Evolutionary conservation across 192 early-diverging fungal genomes (phyloP).

Genomic region (Coemansia sp.): DNA sequence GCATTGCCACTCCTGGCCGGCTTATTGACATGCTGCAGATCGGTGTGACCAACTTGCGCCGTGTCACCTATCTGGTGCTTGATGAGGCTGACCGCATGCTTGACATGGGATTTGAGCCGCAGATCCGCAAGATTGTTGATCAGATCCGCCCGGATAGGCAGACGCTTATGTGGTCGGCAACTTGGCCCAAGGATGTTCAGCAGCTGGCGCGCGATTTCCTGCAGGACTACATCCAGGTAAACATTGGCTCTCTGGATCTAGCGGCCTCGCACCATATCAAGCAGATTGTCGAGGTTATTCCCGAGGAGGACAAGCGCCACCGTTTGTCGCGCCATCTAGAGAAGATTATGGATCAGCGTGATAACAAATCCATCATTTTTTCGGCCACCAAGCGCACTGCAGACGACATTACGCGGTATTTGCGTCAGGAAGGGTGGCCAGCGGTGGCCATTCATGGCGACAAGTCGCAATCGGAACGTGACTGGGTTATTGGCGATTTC

Average conservation of each 20-base stretch:
- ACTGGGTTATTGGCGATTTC: conserved; percentile 94
- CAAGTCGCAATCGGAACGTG: conserved; percentile 93
- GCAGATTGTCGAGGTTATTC: conserved; percentile 88
- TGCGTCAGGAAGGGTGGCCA: conserved; percentile 87
- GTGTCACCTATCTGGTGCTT: conserved; percentile 95
- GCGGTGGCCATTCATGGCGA: conserved; percentile 96
- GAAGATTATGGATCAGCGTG: conserved; percentile 78
- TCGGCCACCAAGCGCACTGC: conserved; percentile 93
- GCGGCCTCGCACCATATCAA: conserved; percentile 90
- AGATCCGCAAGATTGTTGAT: conserved; percentile 96
- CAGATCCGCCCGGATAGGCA: conserved; percentile 97
- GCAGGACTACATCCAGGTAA: conserved; percentile 93
- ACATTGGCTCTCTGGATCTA: conserved; percentile 89
- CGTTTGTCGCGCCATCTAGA: conserved; percentile 77
- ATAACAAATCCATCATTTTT: conserved; percentile 91
- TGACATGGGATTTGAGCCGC: conserved; percentile 99
- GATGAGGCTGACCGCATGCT: conserved; percentile 99
- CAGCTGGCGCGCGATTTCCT: conserved; percentile 87
- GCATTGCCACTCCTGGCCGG: conserved; percentile 96
- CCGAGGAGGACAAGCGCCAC: conserved; percentile 79
- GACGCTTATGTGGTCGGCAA: conserved; percentile 99
- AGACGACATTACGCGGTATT: conserved; percentile 78
- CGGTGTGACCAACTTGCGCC: conserved; percentile 83
- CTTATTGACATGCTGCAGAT: conserved; percentile 95
- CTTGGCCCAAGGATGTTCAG: conserved; percentile 97